These are phyloP conservation scores for Colletotrichum lentis DNA, from an alignment of 2,329 filamentous ascomycete species.

Conservation along the genomic window DNA sequence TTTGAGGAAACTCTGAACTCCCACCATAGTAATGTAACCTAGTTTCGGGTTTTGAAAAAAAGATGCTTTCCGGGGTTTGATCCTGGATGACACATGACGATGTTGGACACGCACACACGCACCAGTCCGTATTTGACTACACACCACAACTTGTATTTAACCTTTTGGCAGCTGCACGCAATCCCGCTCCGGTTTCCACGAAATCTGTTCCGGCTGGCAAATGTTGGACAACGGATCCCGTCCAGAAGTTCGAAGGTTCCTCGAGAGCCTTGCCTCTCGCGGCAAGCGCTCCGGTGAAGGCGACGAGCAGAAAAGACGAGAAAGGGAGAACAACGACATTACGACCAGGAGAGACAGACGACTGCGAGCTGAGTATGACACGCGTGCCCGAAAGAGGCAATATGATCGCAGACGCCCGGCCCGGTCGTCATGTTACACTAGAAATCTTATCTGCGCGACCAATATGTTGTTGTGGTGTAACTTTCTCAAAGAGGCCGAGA, in stretches of 20 bases:
- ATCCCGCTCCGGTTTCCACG: conserved; percentile 32
- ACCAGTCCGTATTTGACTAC: conserved; percentile 5
- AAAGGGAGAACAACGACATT: background rate
- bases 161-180: conserved; percentile 37
- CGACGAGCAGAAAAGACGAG: background rate
- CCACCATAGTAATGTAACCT: conserved; percentile 17
- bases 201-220: conserved; percentile 24
- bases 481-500: background rate
- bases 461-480: background rate
- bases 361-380: background rate
- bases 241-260: conserved; percentile 28
- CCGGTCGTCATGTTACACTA: background rate
- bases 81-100: conserved; percentile 35
- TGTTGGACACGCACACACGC: conserved; percentile 30
- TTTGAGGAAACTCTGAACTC: conserved; percentile 18
- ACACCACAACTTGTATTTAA: conserved; percentile 23
- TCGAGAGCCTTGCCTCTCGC: conserved; percentile 8
- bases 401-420: background rate
- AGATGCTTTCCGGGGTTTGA: conserved; percentile 35
- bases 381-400: background rate
- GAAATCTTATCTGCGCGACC: background rate
- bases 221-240: conserved; percentile 24
- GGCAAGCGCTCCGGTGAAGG: background rate
- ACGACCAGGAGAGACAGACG: background rate
- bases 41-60: conserved; percentile 33